Evolutionary conservation across 805 yeast species (phyloP), one percentile per base, ranked within the genome.

Genomic region (Sugiyamaella smithiae): DNA sequence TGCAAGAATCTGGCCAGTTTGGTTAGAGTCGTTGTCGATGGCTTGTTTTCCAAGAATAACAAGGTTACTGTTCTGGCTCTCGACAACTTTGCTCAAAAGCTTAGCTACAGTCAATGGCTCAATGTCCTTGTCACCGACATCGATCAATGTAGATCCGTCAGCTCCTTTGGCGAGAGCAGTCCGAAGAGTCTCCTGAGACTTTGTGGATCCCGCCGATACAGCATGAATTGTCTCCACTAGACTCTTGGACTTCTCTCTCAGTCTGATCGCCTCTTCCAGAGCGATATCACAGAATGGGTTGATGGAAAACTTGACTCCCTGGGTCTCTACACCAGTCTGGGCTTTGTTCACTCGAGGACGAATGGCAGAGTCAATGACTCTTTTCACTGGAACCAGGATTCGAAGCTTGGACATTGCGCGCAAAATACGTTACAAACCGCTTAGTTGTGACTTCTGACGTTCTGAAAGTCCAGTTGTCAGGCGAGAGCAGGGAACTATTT

Each of bases 271-370:
- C 67, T 93, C 99, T 69, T 93, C 99, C 46, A 93, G 80, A 6
- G 99, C 99, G 64, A 93, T 93, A 69, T 93, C 99, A 70, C 96
- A 93, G 69, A 93, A 93, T 49, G 99, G 99, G 67, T 93, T 93
- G 67, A 91, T 88, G 63, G 88, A 80, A 74, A 84, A 89, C 71
- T 91, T 91, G 57, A 88, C 87, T 50, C 97, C 97, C 55, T 85
- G 80, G 48, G 91, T 81, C 58, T 89, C 96, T 43, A 86, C 81
- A 4, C 93, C 96, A 8, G 88, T 84, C 43, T 81, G 81, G 11
- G 95, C 72, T 67, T 87, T 82, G 74, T 89, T 89, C 68, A 91
- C 84, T 61, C 97, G 78, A 41, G 99, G 99, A 69, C 85, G 86
- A 60, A 90, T 77, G 12, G 97, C 97, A 48, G 86, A 85, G 69